Evolutionary conservation across 805 yeast genomes (phyloP), one percentile per base, ranked within the genome.

Genomic region (Priceomyces medius): DNA sequence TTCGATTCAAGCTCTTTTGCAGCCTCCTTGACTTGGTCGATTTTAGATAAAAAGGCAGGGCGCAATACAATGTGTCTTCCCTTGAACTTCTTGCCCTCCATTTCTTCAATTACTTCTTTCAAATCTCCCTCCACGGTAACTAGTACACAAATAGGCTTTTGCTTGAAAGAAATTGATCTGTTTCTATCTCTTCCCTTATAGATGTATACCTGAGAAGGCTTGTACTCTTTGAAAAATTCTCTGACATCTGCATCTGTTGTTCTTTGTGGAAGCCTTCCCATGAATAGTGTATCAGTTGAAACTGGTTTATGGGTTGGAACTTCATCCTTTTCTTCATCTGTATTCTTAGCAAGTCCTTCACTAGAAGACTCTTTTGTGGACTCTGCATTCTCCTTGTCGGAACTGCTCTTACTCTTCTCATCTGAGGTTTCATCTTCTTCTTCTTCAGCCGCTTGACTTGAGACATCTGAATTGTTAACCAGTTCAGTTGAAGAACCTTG

Each of bases 81-180:
- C 29, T 62, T 49, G 35, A 75, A 51, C 42, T 64, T 68, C 44
- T 61, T 59, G 23, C 58, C 63, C 31, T 64, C 49, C 44, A 76
- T 59, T 14, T 57, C 55, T 14, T 54, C 64, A 34, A 76, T 60
- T 2, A 83, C 78, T n/a, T 60, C 61, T 3, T 61, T 60, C 27
- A 77, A 52, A 2, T 72, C 71, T 14, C 57, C 66, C 2, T 61
- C 65, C 43, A 76, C 61, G 36, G 71, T 76, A 38, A 71, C 75
- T 63, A 74, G 72, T 38, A 86, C 88, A 38, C 76, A 72, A 10
- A 72, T 71, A 39, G 60, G 50, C 33, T 64, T 63, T 35, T 63
- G 66, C 21, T 59, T 60, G 45, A 68, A 59, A 40, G 51, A 53
- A 21, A 53, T 51, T 31, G 54, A 51, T 41, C 50, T 51, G 29